Evolutionary conservation across 2,329 filamentous ascomycete genomes (phyloP), one percentile per base, ranked within the genome.

Genomic region (Xylaria sp.): DNA sequence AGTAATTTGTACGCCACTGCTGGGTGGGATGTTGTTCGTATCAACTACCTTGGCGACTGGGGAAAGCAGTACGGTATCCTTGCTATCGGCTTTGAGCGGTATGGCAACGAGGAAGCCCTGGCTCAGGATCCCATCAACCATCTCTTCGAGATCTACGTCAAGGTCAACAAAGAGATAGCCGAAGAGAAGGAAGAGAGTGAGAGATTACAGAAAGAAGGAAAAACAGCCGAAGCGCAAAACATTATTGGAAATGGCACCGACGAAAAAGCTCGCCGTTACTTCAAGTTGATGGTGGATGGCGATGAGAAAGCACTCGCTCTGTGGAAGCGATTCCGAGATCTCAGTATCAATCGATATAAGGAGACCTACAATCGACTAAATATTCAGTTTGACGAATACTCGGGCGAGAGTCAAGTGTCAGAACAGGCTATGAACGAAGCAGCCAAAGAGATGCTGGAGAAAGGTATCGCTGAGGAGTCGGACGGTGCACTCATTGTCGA

Each of bases 11-110:
- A 93, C 77, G 84, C 90, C 74, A 84, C 81, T 20, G 88, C 89
- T 60, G 92, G 91, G 23, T 94, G 90, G 89, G 88, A 93, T 44
- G 90, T 93, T 0, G 80, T 89, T 54, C 85, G 88, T 28, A 86
- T 94, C 83, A 94, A 94, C 81, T 94, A 94, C 76, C 84, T 94
- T 0, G 92, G 92, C 44, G 92, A 94, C 78, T 94, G 92, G 92
- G 92, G 92, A 28, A 92, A 91, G 80, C 90, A 92, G 76, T 92
- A 87, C 57, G 86, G 86, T 68, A 85, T 94, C 9, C 81, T 94
- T 51, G 90, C 90, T 7, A 84, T 92, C 39, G 92, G 90, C 0
- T 94, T 89, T 80, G 66, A 71, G 51, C 66, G 68, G 71, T 93
- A 89, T 73, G 92, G 91, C 1, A 87, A 84, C 55, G 90, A 93